Evolutionary conservation across 2,329 filamentous ascomycete species (phyloP).

Genomic region (Claviceps quebecensis): DNA sequence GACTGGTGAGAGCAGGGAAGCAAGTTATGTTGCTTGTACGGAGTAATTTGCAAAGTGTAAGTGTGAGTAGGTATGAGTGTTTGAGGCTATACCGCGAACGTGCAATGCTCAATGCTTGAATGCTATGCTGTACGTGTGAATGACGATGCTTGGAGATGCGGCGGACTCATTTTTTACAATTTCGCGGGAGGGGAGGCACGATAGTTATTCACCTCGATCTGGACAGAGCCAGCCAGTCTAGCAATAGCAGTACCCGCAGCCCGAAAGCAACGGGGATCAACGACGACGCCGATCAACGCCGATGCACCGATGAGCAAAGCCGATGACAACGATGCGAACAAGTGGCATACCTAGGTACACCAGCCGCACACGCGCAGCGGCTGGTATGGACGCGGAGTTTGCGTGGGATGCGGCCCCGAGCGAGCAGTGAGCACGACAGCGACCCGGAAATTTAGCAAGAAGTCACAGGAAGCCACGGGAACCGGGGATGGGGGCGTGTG

Average conservation of each 20-base stretch:
- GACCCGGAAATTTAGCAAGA: slow-evolving; percentile 3
- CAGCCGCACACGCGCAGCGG: too few species aligned
- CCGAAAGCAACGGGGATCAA: slow-evolving; percentile 5
- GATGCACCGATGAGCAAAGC: slow-evolving; percentile 8
- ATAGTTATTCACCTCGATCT: slow-evolving; percentile 5
- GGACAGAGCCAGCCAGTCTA: slow-evolving; percentile 5
- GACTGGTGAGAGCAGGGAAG: too few species aligned
- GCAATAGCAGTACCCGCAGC: neutral
- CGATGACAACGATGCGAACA: slow-evolving; percentile 1
- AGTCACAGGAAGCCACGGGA: too few species aligned
- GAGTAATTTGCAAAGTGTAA: neutral
- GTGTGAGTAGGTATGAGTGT: neutral
- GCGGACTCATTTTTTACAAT: neutral
- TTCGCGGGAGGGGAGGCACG: slow-evolving; percentile 1
- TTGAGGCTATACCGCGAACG: neutral
- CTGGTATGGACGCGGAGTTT: slow-evolving; percentile 15
- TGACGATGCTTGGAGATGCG: too few species aligned
- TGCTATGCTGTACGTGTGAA: too few species aligned
- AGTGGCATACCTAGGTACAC: too few species aligned
- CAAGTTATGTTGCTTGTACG: neutral
- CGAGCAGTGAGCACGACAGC: slow-evolving; percentile 13
- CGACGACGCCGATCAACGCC: slow-evolving; percentile 8
- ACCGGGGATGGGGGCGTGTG: slow-evolving; percentile 6
- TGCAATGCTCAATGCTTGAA: too few species aligned
- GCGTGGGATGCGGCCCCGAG: slow-evolving; percentile 17